phyloP scores from a whole-genome alignment of 441 rosid genomes.

The Gossypium gossypioides region DNA sequence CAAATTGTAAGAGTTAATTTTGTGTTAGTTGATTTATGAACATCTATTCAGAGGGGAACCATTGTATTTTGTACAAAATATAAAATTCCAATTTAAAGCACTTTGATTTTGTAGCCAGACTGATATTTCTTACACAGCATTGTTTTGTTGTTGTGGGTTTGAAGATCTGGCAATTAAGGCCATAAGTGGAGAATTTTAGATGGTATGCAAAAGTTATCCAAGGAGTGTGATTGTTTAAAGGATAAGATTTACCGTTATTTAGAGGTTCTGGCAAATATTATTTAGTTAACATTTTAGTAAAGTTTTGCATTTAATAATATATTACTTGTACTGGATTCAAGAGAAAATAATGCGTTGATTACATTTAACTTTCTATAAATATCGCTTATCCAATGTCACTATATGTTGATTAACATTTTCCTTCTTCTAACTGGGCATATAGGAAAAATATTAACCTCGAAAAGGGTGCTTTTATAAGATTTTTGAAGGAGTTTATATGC shows the following conservation, averaged over 20 bases:
- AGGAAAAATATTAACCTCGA: conserved; percentile 18
- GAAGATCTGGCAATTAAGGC: conserved; percentile 24
- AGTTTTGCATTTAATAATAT: neutral
- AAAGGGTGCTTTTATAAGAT: conserved; percentile 24
- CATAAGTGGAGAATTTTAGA: conserved; percentile 32
- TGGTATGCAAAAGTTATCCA: conserved; percentile 59
- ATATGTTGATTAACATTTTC: neutral
- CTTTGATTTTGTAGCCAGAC: neutral
- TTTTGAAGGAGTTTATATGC: conserved; percentile 28
- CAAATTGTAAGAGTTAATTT: neutral
- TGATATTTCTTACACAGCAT: conserved; percentile 4
- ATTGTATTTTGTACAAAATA: neutral
- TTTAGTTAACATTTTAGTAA: neutral
- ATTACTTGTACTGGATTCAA: neutral
- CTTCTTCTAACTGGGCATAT: conserved; percentile 35
- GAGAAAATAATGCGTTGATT: neutral
- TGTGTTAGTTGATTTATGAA: neutral
- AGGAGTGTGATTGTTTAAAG: conserved; percentile 41
- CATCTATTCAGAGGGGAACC: neutral
- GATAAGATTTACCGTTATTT: neutral
- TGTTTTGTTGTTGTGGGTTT: neutral
- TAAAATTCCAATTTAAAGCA: neutral
- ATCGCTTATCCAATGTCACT: neutral
- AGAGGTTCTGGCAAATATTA: neutral
- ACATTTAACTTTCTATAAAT: neutral